A percentile compares a stretch with the other conserved stretches of the same genome.
Conservation (phyloP, 2,329 filamentous ascomycete genomes). For the Aaosphaeria arxii region DNA sequence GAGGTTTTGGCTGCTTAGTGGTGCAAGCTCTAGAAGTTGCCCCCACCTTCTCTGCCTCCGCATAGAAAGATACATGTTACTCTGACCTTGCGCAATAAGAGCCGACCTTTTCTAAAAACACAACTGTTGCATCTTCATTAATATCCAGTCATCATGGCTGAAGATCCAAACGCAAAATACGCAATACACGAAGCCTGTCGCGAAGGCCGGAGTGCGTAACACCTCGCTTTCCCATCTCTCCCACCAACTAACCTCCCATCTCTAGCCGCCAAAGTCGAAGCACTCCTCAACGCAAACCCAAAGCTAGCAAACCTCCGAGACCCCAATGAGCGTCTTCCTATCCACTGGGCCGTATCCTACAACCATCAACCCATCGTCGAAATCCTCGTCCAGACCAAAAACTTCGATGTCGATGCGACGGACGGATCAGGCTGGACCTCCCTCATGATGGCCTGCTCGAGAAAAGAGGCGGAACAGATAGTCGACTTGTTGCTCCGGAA, state of each 20-base stretch:
- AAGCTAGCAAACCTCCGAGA: conserved; percentile 73
- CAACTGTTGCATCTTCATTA: no score
- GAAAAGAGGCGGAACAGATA: conserved; percentile 68
- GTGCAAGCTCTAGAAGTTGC: no score
- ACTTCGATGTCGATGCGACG: conserved; percentile 81
- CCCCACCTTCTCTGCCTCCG: no score
- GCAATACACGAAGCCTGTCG: conserved; percentile 84
- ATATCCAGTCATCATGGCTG: not conserved
- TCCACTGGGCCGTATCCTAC: conserved; percentile 92
- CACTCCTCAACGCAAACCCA: conserved; percentile 72
- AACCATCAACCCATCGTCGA: conserved; percentile 74
- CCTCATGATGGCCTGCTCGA: conserved; percentile 76
- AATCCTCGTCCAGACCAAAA: conserved; percentile 63
- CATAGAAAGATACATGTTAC: no score
- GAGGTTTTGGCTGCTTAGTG: not conserved
- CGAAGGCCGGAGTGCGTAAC: conserved; percentile 71
- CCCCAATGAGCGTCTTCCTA: conserved; percentile 81
- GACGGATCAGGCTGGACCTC: conserved; percentile 81
- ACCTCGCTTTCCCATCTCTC: conserved; percentile 2
- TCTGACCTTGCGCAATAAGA: no score
- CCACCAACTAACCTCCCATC: conserved; percentile 5
- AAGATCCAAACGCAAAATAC: conserved; percentile 57
- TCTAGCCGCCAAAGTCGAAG: conserved; percentile 68
- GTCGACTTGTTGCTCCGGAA: conserved; percentile 66
- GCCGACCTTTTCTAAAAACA: no score